Evolutionary conservation across 371 early-diverging fungal genomes (phyloP), one percentile per base, ranked within the genome.

Genomic region (Dichotomocladium elegans): DNA sequence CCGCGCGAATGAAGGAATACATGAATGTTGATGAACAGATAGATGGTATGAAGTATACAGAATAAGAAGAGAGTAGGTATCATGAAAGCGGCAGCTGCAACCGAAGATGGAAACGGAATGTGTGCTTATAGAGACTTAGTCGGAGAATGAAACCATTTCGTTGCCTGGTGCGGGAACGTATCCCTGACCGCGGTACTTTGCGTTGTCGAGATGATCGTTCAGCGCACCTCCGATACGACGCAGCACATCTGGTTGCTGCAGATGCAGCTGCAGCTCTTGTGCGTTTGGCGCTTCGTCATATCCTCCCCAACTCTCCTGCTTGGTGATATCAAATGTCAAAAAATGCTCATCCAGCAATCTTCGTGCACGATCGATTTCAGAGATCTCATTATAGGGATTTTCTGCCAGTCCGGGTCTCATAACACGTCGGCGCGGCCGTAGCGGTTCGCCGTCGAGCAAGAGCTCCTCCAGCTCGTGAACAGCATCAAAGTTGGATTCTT

Each of bases 401-500:
- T 55, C 64, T 21, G 47, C 58, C 7, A 34, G 31, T 25, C 26
- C 27, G 19, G 34, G 48, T 28, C 60, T 62, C 7, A 51, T 37
- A 24, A 56, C 33, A 34, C 64, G 55, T 42, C 60, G 70, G 24
- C 60, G 55, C 8, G 62, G 64, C 14, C 79, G 72, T 27, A 95
- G 72, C 3, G 96, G 94, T 50, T 89, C 88, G 27, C 95, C 93
- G 56, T 95, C 97, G 49, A 93, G 70, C 33, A 95, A 63, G 27
- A 95, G 67, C 57, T 98, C 98, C 55, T 96, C 96, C 1, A 96
- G 77, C 47, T 96, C 97, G 63, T 93, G 90, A 9, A 93, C 90
- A 17, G 93, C 92, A 70, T 98, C 97, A 77, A 96, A 98, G 58
- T 92, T 92, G 53, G 84, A 71, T 60, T 74, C 60, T 40, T 88